Evolutionary conservation across 169 alveolate species (phyloP), one percentile per base, ranked within the genome.

Genomic region (Plasmodium relictum): DNA sequence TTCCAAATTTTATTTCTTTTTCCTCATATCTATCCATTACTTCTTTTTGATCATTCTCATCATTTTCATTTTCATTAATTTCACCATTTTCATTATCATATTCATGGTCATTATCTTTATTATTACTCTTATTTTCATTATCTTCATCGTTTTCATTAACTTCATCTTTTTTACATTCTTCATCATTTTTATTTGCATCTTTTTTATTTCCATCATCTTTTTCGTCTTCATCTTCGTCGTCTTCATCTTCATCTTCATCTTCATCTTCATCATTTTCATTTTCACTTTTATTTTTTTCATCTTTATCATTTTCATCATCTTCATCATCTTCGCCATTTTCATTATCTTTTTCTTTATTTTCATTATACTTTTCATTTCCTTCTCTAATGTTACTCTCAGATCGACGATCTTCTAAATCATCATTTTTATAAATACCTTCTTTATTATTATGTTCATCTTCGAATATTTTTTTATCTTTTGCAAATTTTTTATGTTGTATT

Each of bases 61-160:
- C 10, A 37, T 41, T n/a, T 41, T 42, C 37, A 7, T 37, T 18
- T 16, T 20, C 31, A 66, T 42, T 41, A 12, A 39, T 9, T 39
- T 7, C 26, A 16, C 14, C 74, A 39, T 20, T 42, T 37, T n/a
- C 42, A 41, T 66, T 42, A 10, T 41, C 31, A n/a, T 66, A 1
- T 50, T 24, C 44, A 16, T 39, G 68, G 22, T 50, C 16, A 7
- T 41, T 8, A n/a, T n/a, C n/a, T n/a, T n/a, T n/a, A n/a, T n/a
- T n/a, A n/a, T n/a, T n/a, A n/a, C n/a, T n/a, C n/a, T n/a, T n/a
- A n/a, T n/a, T n/a, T n/a, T n/a, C n/a, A 42, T n/a, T 42, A n/a
- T 31, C 62, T 6, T 62, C 70, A 37, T 74, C 88, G 10, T 42
- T 62, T 65, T 1, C 16, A 5, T 12, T 41, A 50, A 14, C 63